These are phyloP conservation scores for Cutaneotrichosporon daszewskae DNA, from an alignment of 1,284 basidiomycete genomes.

Conservation along the genomic window DNA sequence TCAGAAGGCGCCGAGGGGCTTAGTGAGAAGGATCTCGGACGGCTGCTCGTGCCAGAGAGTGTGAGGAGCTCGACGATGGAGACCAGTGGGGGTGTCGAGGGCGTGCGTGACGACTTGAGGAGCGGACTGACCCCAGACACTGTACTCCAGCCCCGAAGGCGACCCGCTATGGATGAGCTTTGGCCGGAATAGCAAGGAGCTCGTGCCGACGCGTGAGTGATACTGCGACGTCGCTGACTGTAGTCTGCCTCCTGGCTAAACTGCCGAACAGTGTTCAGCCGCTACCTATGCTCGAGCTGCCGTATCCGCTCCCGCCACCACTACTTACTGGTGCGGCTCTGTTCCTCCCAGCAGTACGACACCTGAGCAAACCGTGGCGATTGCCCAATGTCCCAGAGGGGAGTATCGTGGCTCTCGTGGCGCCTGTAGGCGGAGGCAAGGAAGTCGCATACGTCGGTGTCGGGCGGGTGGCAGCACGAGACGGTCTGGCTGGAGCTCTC, in stretches of 20 bases:
- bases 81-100: conserved; percentile 41
- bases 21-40: conserved; percentile 36
- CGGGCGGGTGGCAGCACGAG: conserved; percentile 33
- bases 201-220: conserved; percentile 59
- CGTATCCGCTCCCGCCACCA: conserved; percentile 41
- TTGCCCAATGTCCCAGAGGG: conserved; percentile 38
- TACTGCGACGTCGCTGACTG: background rate
- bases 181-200: conserved; percentile 54
- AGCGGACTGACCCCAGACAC: conserved; percentile 32
- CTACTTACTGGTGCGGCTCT: conserved; percentile 52
- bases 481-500: conserved; percentile 36
- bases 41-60: conserved; percentile 40
- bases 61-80: conserved; percentile 34
- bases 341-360: conserved; percentile 43
- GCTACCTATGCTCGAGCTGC: conserved; percentile 37
- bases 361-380: conserved; percentile 33
- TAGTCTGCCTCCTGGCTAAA: conserved; percentile 42
- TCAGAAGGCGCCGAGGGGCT: conserved; percentile 7
- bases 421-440: conserved; percentile 14
- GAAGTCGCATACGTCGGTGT: conserved; percentile 41
- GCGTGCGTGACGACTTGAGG: conserved; percentile 24
- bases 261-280: conserved; percentile 17
- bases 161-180: conserved; percentile 77
- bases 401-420: conserved; percentile 32
- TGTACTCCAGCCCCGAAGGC: conserved; percentile 59